Conservation (phyloP, 345 rosid species). For the Aquilaria malaccensis region DNA sequence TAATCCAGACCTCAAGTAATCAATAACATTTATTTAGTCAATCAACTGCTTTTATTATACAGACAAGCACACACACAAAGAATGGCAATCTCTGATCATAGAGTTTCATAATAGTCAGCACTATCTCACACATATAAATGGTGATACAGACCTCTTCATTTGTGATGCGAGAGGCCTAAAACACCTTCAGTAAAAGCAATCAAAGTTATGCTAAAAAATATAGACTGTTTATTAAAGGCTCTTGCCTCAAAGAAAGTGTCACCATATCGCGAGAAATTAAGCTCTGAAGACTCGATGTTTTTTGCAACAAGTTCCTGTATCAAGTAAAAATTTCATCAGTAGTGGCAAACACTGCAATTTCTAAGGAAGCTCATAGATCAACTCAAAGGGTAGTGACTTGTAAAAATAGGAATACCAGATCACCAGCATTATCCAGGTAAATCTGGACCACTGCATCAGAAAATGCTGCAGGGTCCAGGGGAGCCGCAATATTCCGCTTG, state of each 20-base stretch:
- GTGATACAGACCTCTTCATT: too few species aligned
- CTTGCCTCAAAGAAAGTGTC: slow-evolving; percentile 79
- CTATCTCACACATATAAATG: too few species aligned
- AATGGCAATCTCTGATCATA: too few species aligned
- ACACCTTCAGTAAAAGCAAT: too few species aligned
- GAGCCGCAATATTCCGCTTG: slow-evolving; percentile 97
- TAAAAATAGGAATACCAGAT: slow-evolving; percentile 50
- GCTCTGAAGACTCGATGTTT: slow-evolving; percentile 80
- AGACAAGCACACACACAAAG: too few species aligned
- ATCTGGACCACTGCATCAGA: slow-evolving; percentile 98
- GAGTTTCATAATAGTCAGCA: too few species aligned
- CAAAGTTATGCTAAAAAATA: too few species aligned
- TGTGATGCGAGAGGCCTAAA: too few species aligned
- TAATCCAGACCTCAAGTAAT: too few species aligned
- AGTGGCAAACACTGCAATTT: not conserved
- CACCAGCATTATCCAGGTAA: slow-evolving; percentile 94
- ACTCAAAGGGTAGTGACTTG: not conserved
- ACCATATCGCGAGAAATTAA: slow-evolving; percentile 91
- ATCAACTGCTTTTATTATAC: too few species aligned
- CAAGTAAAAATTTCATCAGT: slow-evolving; percentile 1
- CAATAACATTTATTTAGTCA: too few species aligned
- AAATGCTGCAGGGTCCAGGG: slow-evolving; percentile 97
- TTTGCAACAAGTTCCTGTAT: slow-evolving; percentile 85
- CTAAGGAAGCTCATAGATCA: too few species aligned
- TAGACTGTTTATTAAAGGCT: not conserved